Base-by-base conservation (phyloP, 257 asterid species). In the Ilex aquifolium region DNA sequence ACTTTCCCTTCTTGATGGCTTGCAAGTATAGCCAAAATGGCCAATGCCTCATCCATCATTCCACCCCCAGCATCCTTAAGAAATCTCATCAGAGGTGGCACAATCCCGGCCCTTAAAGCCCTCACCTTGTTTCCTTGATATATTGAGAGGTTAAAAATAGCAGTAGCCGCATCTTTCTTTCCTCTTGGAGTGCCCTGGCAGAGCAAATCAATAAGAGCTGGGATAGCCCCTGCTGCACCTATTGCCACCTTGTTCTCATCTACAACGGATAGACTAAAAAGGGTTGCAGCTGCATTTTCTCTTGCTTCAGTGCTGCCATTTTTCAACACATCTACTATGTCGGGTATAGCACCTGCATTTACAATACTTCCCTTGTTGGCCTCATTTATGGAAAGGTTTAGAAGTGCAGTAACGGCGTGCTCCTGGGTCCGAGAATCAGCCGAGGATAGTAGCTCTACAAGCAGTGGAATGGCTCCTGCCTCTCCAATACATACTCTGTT, bases 201-300 rank as follows among this genome's bases (percentile, higher is more conserved):
- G 56, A 92, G 87, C 66, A 92, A 77, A 44, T 87, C 91, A 10
- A 92, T 84, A n/a, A 92, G 85, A 1, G 95, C 87, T 1, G 99
- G 95, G 17, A 92, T 84, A 42, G 97, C 97, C 55, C 97, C 97
- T 0, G 99, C 99, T 0, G 89, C 93, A 36, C 97, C 99, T 6
- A 89, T 89, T 9, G 94, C 88, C 16, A 92, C 97, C 72, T 92
- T 92, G 78, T 92, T 92, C 74, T 87, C 96, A 13, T 92, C 96
- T 2, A 85, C 73, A 13, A 85, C 97, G 0, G 99, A 93, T 12
- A 93, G 74, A 69, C 97, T 93, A 60, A 87, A 93, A 62, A 93
- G 95, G 64, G 99, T 80, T 0, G 99, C 97, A 0, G 99, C 99
- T 1, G 99, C 97, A 27, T 93, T 90, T 69, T 93, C 97, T 61